Conservation (phyloP, 306 rosid species). For the Pyrus betulifolia region DNA sequence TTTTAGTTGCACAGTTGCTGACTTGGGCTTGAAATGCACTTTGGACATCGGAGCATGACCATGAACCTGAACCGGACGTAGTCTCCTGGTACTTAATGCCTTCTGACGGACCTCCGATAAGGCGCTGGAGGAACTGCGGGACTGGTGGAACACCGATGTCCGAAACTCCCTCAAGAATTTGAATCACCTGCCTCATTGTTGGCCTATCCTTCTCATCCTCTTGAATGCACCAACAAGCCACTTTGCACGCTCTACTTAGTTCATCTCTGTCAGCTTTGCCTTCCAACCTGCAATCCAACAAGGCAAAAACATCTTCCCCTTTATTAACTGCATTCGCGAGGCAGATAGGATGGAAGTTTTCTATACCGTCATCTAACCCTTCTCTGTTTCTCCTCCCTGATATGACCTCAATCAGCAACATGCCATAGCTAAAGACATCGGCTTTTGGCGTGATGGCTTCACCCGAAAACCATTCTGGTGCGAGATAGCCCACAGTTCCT, state of each 20-base stretch:
- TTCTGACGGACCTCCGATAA: background rate
- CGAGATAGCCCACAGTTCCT: slow-evolving; percentile 64
- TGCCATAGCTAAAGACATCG: no score
- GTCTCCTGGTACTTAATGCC: background rate
- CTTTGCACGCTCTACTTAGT: background rate
- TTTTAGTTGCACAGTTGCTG: background rate
- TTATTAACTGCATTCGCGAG: no score
- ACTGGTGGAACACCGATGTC: slow-evolving; percentile 11
- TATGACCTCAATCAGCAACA: no score
- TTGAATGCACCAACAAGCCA: slow-evolving; percentile 47
- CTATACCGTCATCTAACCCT: no score
- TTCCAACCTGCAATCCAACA: background rate
- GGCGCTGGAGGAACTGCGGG: background rate
- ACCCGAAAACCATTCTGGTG: no score
- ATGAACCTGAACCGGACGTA: background rate
- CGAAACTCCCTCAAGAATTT: slow-evolving; percentile 39
- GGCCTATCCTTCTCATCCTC: slow-evolving; percentile 45
- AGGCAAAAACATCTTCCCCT: no score
- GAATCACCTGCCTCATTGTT: slow-evolving; percentile 42
- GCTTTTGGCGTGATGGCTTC: no score
- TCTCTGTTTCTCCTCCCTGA: no score
- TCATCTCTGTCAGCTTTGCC: slow-evolving; percentile 32
- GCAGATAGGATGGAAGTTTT: no score
- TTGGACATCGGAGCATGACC: background rate
- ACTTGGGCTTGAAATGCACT: background rate